Evolutionary conservation across 73 alveolate species (phyloP), one percentile per base, ranked within the genome.

Genomic region (Paramecium tetraurelia): DNA sequence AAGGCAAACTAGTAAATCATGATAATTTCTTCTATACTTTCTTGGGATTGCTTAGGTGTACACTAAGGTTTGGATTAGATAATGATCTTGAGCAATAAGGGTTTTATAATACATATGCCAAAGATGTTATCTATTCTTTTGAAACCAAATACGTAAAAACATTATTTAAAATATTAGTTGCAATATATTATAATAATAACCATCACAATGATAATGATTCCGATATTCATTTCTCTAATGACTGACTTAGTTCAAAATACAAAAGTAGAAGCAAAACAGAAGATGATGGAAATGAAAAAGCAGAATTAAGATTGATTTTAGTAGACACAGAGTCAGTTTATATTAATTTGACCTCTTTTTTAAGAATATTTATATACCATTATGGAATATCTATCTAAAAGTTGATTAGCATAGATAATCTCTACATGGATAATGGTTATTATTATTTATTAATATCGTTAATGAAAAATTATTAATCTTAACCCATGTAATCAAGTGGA

Each of bases 41-140:
- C n/a, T 21, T 72, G 29, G 86, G 86, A 12, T 43, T 72, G 7
- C 46, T 72, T 29, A 72, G 86, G n/a, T 72, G 86, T 20, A 72
- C 86, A 0, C 35, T 72, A 72, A 72, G 59, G 24, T 72, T 29
- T 72, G 86, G 86, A 14, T 12, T 72, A 7, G 58, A 72, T 20
- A 72, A 72, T 72, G 86, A 72, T 72, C 14, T 72, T 3, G 86
- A 31, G 38, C 16, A 33, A 29, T 72, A 72, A 72, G 86, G 35
- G 16, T 33, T 72, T 14, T 72, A 72, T 36, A 72, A 72, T 36
- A 36, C 86, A 8, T 33, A 36, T 36, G 86, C 86, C 1, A 40
- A 72, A 33, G 86, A 72, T 33, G 5, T 72, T 10, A 72, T 35
- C 21, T 72, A 72, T 72, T 72, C 86, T 29, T 72, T 72, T 12